phyloP scores from a whole-genome alignment of 208 protist species.

The Histomonas meleagridis region DNA sequence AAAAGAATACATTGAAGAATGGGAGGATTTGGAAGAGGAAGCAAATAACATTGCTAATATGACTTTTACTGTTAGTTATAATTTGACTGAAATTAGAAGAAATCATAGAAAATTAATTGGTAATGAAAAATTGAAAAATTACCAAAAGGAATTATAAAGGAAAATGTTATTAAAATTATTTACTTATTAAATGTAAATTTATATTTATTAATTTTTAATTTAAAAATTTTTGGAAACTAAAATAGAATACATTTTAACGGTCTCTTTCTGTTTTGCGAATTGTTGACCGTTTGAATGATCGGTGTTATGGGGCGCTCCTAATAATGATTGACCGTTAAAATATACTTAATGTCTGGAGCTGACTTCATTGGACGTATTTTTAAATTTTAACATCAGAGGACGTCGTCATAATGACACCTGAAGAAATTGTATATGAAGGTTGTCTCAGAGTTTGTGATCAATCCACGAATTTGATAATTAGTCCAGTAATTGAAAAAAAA shows the following conservation, averaged over 20 bases:
- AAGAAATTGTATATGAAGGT: background rate
- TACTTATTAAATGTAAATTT: too few species aligned
- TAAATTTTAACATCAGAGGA: background rate
- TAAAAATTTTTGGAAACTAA: too few species aligned
- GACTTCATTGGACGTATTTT: background rate
- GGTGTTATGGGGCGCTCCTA: too few species aligned
- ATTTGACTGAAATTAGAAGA: background rate
- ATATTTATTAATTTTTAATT: too few species aligned
- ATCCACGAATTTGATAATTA: background rate
- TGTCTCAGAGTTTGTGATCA: background rate
- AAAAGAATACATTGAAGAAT: slow-evolving; percentile 24
- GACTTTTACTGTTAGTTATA: background rate
- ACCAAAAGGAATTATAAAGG: too few species aligned
- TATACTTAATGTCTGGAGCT: too few species aligned
- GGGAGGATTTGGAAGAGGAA: background rate
- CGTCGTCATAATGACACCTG: background rate
- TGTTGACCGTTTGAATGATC: too few species aligned
- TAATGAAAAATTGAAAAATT: too few species aligned
- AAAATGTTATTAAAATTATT: too few species aligned
- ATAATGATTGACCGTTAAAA: too few species aligned
- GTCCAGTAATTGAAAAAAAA: background rate
- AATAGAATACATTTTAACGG: too few species aligned
- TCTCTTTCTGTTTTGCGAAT: too few species aligned
- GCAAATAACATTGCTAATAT: background rate
- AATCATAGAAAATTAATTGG: background rate